phyloP scores from a whole-genome alignment of 441 rosid species.

The Pelargonium fulgidum region DNA sequence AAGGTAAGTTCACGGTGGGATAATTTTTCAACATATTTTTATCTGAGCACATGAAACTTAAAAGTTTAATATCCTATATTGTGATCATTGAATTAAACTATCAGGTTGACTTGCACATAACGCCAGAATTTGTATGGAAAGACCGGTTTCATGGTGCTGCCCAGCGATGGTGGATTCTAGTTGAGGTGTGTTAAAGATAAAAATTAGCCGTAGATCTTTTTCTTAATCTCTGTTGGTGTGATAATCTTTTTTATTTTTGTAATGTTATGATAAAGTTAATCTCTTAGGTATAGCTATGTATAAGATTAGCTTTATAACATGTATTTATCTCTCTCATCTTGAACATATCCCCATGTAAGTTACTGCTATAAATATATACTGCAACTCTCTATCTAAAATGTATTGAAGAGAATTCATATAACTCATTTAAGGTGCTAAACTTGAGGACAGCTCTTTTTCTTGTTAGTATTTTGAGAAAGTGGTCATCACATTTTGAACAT shows the following conservation, averaged over 20 bases:
- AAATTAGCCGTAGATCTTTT: neutral
- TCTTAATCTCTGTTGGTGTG: no score
- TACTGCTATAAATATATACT: no score
- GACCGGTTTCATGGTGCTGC: constrained; percentile 93
- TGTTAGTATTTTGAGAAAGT: neutral
- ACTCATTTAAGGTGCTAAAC: neutral
- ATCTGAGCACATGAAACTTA: constrained; percentile 1
- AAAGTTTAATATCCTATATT: constrained; percentile 10
- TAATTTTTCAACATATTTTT: constrained; percentile 6
- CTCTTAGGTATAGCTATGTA: no score
- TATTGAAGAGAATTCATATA: no score
- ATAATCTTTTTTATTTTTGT: no score
- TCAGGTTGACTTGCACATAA: constrained; percentile 84
- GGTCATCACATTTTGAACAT: neutral
- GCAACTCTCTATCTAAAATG: no score
- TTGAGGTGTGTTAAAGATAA: constrained; percentile 52
- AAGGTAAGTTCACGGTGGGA: constrained; percentile 48
- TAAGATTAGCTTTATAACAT: no score
- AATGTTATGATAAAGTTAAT: no score
- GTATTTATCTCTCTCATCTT: no score
- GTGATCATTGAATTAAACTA: constrained; percentile 21
- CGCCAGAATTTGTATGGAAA: constrained; percentile 88
- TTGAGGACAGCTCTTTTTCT: constrained; percentile 1
- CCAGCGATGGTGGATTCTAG: constrained; percentile 97
- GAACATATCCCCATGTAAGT: no score